Evolutionary conservation across 2,329 filamentous ascomycete genomes (phyloP).

Genomic region (Arthroderma sp.): DNA sequence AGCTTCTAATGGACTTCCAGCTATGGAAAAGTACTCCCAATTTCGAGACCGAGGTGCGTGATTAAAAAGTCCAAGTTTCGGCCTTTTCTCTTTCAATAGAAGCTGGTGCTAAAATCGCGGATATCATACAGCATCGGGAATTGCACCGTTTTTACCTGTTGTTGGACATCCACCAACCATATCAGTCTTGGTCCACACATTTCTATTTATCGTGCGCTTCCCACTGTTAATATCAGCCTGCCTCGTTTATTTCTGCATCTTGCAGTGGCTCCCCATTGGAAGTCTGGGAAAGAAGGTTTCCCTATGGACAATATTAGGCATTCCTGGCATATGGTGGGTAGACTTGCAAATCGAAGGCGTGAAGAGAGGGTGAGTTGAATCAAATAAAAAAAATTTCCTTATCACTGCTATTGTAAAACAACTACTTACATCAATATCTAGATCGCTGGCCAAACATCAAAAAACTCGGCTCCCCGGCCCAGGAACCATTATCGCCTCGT

Average conservation of each 20-base stretch:
- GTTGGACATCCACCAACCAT: conserved; percentile 52
- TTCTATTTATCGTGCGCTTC: conserved; percentile 70
- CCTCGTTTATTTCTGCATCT: conserved; percentile 61
- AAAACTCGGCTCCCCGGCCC: conserved; percentile 62
- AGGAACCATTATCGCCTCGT: conserved; percentile 73
- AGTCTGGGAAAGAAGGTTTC: conserved; percentile 64
- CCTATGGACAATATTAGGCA: conserved; percentile 74
- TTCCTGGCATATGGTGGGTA: conserved; percentile 95
- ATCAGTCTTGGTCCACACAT: conserved; percentile 51
- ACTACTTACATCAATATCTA: conserved; percentile 18
- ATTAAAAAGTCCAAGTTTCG: conserved; percentile 5
- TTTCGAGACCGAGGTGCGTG: conserved; percentile 70
- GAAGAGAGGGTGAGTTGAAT: conserved; percentile 57
- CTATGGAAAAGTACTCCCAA: conserved; percentile 94
- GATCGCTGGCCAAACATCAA: conserved; percentile 60
- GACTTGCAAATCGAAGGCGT: conserved; percentile 97
- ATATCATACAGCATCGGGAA: conserved; percentile 64
- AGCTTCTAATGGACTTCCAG: background rate
- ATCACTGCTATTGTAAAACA: background rate
- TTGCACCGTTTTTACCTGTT: conserved; percentile 87
- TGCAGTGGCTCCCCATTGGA: conserved; percentile 69
- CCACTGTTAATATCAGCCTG: conserved; percentile 61
- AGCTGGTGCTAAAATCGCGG: conserved; percentile 12
- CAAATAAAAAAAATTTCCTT: background rate
- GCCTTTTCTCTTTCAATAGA: conserved; percentile 1